Evolutionary conservation across 169 alveolate species (phyloP), one percentile per base, ranked within the genome.

Genomic region (Plasmodium gonderi): DNA sequence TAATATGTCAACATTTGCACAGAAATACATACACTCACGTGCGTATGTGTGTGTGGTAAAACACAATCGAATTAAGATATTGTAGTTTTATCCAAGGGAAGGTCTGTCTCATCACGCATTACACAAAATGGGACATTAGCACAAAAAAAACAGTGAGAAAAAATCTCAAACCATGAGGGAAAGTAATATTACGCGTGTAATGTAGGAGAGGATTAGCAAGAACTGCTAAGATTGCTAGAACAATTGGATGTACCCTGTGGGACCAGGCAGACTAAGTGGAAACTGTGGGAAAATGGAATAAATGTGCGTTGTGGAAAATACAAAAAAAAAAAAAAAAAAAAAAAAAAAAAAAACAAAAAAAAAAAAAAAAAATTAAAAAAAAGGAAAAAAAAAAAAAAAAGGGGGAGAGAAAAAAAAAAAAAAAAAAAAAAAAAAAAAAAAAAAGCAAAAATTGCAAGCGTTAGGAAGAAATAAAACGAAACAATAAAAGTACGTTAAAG

Each of bases 381-480:
- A 72, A 72, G 11, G 23, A 31, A 72, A 36, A 12, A n/a, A 9
- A 36, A 29, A 42, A 72, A 72, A 44, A 76, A 42, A 12, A 23
- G 54, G 54, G 8, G 36, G 54, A 26, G 67, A 36, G 83, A 29
- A 76, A 38, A 76, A 76, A 42, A 76, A 20, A 33, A 45, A 68
- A 68, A 31, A 68, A 31, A 68, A 68, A 67, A 65, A 67, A 68
- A 68, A 26, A 68, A 77, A 77, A 74, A 31, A 44, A 26, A 36
- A 23, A 72, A 38, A 44, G 29, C 17, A 33, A 44, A 8, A 72
- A 72, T 1, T 29, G 49, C 49, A 33, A 20, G 49, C 29, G 12
- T 5, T 12, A 38, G 38, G 23, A 11, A 38, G 65, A 49, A 47
- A 11, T 78, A 75, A 75, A n/a, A 75, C 29, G 65, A 44, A 44